phyloP scores from a whole-genome alignment of 2,329 filamentous ascomycete species.

The Penicillium brasilianum region DNA sequence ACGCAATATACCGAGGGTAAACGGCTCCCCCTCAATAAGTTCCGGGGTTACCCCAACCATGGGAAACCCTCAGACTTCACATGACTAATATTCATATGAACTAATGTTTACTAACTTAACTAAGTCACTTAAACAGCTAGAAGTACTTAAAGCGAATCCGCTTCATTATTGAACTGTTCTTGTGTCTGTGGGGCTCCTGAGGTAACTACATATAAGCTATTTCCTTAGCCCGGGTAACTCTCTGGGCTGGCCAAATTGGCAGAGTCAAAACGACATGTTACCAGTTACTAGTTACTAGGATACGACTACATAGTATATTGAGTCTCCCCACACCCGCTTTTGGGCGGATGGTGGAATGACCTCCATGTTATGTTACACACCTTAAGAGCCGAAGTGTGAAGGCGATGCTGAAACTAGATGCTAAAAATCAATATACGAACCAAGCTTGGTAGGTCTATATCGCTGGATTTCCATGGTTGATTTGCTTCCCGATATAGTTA shows the following conservation, averaged over 20 bases:
- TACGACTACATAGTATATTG: too few species aligned
- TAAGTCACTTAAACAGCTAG: too few species aligned
- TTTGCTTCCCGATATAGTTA: neutral
- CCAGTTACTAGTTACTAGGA: too few species aligned
- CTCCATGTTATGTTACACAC: neutral
- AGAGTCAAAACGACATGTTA: neutral
- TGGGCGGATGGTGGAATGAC: neutral
- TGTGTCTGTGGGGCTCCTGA: neutral
- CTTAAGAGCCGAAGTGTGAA: neutral
- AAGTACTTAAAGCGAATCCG: too few species aligned
- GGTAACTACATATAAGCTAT: neutral
- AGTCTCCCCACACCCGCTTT: neutral
- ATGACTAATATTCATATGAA: neutral
- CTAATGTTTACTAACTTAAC: too few species aligned
- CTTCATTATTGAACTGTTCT: neutral
- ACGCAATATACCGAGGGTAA: conserved; percentile 8
- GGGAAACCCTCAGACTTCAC: neutral
- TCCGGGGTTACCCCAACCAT: neutral
- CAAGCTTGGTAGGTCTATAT: neutral
- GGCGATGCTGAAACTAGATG: neutral
- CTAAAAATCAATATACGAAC: neutral
- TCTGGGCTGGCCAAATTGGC: neutral
- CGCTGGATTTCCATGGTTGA: neutral
- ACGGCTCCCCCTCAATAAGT: neutral
- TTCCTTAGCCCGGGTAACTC: neutral